Evolutionary conservation across 306 rosid species (phyloP).

Genomic region (Vigna reflexopilosa): DNA sequence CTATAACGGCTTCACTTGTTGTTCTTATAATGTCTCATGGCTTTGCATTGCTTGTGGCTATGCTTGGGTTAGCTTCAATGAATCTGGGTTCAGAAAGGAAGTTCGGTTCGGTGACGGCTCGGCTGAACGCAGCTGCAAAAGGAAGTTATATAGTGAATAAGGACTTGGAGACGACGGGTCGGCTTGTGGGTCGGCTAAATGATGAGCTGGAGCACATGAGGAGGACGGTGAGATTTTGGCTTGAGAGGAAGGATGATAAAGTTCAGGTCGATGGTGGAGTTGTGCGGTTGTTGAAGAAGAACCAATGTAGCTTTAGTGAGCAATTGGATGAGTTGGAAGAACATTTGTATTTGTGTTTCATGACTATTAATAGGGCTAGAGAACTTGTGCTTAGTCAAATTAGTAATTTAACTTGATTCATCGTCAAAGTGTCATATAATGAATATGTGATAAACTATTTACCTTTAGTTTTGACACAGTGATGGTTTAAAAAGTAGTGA

Average conservation of each 20-base stretch:
- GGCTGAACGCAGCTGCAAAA: slow-evolving; percentile 70
- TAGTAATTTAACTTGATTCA: slow-evolving; percentile 18
- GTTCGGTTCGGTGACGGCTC: slow-evolving; percentile 46
- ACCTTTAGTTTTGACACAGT: neutral
- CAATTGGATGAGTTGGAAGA: slow-evolving; percentile 87
- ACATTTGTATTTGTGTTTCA: slow-evolving; percentile 80
- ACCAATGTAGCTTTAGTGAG: slow-evolving; percentile 54
- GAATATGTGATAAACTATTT: neutral
- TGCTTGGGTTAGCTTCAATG: slow-evolving; percentile 48
- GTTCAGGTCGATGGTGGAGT: slow-evolving; percentile 59
- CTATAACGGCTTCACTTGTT: slow-evolving; percentile 52
- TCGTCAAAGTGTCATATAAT: neutral
- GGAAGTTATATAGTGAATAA: slow-evolving; percentile 72
- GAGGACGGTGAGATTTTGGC: slow-evolving; percentile 58
- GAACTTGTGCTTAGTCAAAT: slow-evolving; percentile 69
- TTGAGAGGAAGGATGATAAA: slow-evolving; percentile 52
- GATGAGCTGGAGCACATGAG: slow-evolving; percentile 74
- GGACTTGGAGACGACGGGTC: slow-evolving; percentile 69
- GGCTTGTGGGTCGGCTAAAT: slow-evolving; percentile 63
- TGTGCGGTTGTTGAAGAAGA: slow-evolving; percentile 59
- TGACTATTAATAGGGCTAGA: slow-evolving; percentile 86
- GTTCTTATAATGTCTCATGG: slow-evolving; percentile 63
- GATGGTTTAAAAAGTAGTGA: neutral
- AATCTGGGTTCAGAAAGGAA: slow-evolving; percentile 46
- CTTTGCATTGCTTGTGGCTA: slow-evolving; percentile 55